phyloP scores from a whole-genome alignment of 1,139 yeast species.

The Blastobotrys arbuscula region DNA sequence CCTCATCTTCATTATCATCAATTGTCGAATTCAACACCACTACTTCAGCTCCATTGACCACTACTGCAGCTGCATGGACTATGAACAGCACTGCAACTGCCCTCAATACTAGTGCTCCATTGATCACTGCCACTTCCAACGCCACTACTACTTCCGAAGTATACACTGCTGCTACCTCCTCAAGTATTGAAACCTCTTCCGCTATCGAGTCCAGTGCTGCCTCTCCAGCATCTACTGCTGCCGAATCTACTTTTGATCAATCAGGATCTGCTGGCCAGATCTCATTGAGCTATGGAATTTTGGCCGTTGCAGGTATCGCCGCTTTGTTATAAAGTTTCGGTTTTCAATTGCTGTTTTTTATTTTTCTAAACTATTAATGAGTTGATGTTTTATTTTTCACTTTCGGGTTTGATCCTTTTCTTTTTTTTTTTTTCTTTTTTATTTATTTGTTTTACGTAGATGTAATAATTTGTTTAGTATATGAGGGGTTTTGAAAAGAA shows the following conservation, averaged over 20 bases:
- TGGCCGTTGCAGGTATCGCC: background rate
- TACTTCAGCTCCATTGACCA: conserved; percentile 1
- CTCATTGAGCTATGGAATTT: background rate
- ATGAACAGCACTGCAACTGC: conserved; percentile 4
- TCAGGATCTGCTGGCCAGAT: background rate
- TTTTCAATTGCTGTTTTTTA: background rate
- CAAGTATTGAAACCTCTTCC: conserved; percentile 23
- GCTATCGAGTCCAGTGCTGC: background rate
- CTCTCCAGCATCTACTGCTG: background rate
- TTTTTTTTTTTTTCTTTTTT: background rate
- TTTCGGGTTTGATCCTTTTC: too few species aligned
- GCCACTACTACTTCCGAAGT: conserved; percentile 3
- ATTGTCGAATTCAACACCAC: conserved; percentile 3
- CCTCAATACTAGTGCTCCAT: conserved; percentile 7
- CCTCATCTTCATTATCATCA: background rate
- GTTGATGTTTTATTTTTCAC: background rate
- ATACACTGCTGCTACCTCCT: conserved; percentile 23
- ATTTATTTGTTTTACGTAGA: background rate
- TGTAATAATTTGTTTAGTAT: too few species aligned
- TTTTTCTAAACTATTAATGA: background rate
- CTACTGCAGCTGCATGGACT: conserved; percentile 2
- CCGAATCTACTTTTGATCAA: background rate
- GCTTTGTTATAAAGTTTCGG: background rate
- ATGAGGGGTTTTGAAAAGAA: too few species aligned
- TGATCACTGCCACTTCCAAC: conserved; percentile 7